Percentiles rank a stretch among this genome's conserved stretches.
phyloP scores from a whole-genome alignment of 257 asterid genomes.

The Lithospermum erythrorhizon region DNA sequence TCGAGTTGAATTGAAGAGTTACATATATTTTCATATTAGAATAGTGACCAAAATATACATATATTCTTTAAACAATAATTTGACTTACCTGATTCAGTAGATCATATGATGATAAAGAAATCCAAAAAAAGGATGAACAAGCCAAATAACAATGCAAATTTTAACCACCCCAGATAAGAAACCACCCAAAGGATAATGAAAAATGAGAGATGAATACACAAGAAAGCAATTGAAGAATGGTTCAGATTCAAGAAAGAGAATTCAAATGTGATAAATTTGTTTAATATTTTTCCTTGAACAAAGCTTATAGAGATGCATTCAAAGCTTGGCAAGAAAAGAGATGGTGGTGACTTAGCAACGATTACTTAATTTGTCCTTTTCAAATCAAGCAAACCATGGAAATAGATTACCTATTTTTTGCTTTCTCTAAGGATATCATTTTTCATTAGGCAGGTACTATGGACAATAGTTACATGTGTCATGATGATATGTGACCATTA shows the following conservation, averaged over 20 bases:
- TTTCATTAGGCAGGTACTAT: too few species aligned
- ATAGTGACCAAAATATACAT: neutral
- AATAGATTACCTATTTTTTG: neutral
- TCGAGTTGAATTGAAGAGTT: neutral
- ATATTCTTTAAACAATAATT: neutral
- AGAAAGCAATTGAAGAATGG: too few species aligned
- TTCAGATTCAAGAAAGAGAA: too few species aligned
- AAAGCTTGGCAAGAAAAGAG: conserved; percentile 6
- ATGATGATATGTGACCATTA: too few species aligned
- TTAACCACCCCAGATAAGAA: too few species aligned
- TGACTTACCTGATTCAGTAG: neutral
- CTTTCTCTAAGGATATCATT: too few species aligned
- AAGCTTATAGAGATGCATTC: neutral
- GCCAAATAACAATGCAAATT: neutral
- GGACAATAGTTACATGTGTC: too few species aligned
- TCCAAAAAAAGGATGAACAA: neutral
- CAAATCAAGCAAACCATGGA: conserved; percentile 10
- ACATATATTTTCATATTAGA: neutral
- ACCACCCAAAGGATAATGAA: neutral
- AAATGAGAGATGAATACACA: too few species aligned
- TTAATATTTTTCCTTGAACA: neutral
- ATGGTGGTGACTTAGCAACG: conserved; percentile 21
- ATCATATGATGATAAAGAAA: neutral
- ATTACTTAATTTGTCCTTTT: conserved; percentile 34
- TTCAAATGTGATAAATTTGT: neutral